Base-by-base conservation (phyloP, 2,329 filamentous ascomycete genomes). In the Mycosphaerella sp. region DNA sequence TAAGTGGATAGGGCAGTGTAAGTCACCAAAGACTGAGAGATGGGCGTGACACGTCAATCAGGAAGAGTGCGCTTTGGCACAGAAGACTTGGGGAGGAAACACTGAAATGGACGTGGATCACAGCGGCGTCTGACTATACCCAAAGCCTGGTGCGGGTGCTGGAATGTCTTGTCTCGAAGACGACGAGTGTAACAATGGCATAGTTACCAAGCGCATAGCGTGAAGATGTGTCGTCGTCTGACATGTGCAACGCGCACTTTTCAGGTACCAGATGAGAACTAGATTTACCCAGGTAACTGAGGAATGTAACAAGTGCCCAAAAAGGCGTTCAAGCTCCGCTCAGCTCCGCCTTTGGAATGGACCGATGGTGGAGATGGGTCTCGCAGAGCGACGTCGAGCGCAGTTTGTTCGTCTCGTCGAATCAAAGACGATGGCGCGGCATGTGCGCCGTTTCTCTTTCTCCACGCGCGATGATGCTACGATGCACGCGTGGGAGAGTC, bases 151-250 rank as follows among this genome's bases (percentile, higher is more conserved):
- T 50, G 17, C 34, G 31, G 41, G 45, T 31, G 12, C 47, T 56
- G 60, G 62, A 60, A 62, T 63, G 59, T 57, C 57, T 58, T 50
- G 62, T 65, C 55, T 60, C 59, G 60, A 61, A 62, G 62, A 62
- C 60, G 59, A 64, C 59, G 32, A 50, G 60, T 61, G 62, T 61
- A 64, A 62, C 61, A 58, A 60, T 62, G 59, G 53, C 58, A 58
- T 58, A 55, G 48, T 54, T 49, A 23, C 44, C 48, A 51, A 50
- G 45, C 34, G 14, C 36, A 32, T 29, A 26, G 43, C 46, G 46
- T 14, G n/a, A 17, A 43, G 40, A 45, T 29, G 31, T 45, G 40
- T 54, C 40, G 47, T 57, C 48, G 53, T 58, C 54, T 56, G 51
- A 57, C 55, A 54, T 57, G 56, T 48, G 36, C 45, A 17, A 54